Evolutionary conservation across 2,329 filamentous ascomycete genomes (phyloP).

Genomic region (Cryphonectria nitschkei): DNA sequence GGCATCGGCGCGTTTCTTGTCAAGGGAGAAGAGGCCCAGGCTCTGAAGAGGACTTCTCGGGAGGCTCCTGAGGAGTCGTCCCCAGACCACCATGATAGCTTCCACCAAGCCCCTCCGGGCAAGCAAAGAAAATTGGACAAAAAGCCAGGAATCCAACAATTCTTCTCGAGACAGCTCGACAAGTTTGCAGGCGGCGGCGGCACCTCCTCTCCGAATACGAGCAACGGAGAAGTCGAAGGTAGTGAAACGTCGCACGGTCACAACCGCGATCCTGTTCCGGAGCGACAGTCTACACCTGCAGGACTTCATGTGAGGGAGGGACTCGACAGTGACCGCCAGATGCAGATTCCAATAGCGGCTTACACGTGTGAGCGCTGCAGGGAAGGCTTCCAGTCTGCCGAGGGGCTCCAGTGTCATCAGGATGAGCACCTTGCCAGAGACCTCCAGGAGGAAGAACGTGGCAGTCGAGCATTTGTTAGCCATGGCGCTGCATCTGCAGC

Average conservation of each 20-base stretch:
- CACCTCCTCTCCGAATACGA: slow-evolving; percentile 38
- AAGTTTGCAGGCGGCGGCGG: slow-evolving; percentile 31
- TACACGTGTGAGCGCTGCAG: slow-evolving; percentile 68
- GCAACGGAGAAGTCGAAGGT: slow-evolving; percentile 32
- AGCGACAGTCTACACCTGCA: slow-evolving; percentile 25
- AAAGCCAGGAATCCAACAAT: slow-evolving; percentile 55
- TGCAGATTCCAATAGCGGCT: slow-evolving; percentile 42
- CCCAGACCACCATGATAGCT: slow-evolving; percentile 31
- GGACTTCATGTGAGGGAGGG: slow-evolving; percentile 28
- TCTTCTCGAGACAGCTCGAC: slow-evolving; percentile 51
- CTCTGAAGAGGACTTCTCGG: slow-evolving; percentile 46
- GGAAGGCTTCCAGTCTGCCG: slow-evolving; percentile 58
- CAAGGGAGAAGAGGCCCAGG: slow-evolving; percentile 68
- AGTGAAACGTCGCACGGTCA: slow-evolving; percentile 34
- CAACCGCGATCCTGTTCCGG: slow-evolving; percentile 16
- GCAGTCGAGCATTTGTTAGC: slow-evolving; percentile 49
- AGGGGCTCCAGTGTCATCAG: slow-evolving; percentile 73
- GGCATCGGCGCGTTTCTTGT: slow-evolving; percentile 87
- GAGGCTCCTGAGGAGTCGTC: slow-evolving; percentile 35
- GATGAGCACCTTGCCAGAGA: slow-evolving; percentile 97
- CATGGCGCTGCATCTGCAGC: slow-evolving; percentile 34
- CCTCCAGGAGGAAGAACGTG: slow-evolving; percentile 70
- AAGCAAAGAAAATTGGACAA: slow-evolving; percentile 54
- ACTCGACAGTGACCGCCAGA: slow-evolving; percentile 35
- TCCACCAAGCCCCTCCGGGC: slow-evolving; percentile 32